Evolutionary conservation across 164 flowering plant species (phyloP), one percentile per base, ranked within the genome.

Genomic region (Cinnamomum micranthum): DNA sequence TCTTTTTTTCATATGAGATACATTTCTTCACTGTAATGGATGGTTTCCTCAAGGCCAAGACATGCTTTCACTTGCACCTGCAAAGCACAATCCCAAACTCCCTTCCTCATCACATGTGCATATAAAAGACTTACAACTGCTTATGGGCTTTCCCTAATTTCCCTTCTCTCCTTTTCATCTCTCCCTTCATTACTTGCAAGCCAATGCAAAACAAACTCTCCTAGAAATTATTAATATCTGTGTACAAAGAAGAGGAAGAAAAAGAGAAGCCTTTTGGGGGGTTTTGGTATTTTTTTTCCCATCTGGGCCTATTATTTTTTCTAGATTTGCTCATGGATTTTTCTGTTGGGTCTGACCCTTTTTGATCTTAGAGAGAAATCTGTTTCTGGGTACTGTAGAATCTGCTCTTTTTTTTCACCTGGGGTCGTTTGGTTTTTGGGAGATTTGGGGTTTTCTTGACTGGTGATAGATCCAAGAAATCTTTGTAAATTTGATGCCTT

Each of bases 41-140:
- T 65, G 78, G 65, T 76, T 71, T 33, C 78, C 74, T 65, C 41
- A 66, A 67, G 41, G 66, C 74, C 71, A 76, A 71, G 78, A 66
- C 58, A 71, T 52, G 71, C 17, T 6, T 3, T 11, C 28, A 14
- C 20, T 41, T 17, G 60, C n/a, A 31, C 67, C 74, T 62, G 52
- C 74, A 28, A 9, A 60, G 33, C 20, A 27, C 60, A 71, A 33
- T 19, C n/a, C 23, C 64, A 20, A 22, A 28, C 17, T 24, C 47
- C 75, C n/a, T 64, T n/a, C 59, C 58, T 63, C 69, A 41, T 55
- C 60, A 14, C 35, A 47, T 47, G 69, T 60, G 60, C 22, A 35
- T 35, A 47, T 35, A 66, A 11, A 52, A 28, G 58, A 7, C 55
- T 62, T 11, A 55, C 20, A 25, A 62, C 68, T 63, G 27, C 68